Percentiles rank a stretch among this genome's conserved stretches.
phyloP scores from a whole-genome alignment of 75 land plant species.

The Sequoia sempervirens region DNA sequence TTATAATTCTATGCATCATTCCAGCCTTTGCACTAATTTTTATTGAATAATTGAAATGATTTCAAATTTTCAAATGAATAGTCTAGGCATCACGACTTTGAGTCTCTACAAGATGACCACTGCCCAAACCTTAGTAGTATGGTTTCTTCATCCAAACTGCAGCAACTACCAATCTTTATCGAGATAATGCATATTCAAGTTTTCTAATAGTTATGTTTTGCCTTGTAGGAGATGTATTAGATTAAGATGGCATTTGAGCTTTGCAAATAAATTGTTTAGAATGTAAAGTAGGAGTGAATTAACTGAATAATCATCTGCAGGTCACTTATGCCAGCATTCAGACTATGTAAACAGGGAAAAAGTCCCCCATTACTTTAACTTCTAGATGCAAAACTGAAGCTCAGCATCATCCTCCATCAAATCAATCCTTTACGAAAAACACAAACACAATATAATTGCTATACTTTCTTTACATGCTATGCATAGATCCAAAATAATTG shows the following conservation, averaged over 20 bases:
- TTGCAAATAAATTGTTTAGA: neutral
- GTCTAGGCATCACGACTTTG: neutral
- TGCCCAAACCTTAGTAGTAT: neutral
- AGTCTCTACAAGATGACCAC: neutral
- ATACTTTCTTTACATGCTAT: neutral
- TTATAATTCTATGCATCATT: neutral
- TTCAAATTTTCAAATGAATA: neutral
- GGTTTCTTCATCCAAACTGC: neutral
- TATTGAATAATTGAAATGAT: neutral
- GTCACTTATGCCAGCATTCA: neutral
- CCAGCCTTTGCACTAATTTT: neutral
- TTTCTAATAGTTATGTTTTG: neutral
- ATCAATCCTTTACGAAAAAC: neutral
- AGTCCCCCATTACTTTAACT: neutral
- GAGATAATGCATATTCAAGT: neutral
- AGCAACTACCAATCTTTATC: neutral
- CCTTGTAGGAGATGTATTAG: neutral
- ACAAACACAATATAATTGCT: neutral
- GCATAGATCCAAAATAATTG: neutral
- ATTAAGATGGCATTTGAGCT: neutral
- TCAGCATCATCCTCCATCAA: neutral
- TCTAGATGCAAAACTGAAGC: neutral
- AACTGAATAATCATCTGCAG: neutral
- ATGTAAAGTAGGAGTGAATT: neutral
- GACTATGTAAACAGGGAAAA: neutral